A percentile compares a stretch with the other conserved stretches of the same genome.
phyloP scores from a whole-genome alignment of 2,329 filamentous ascomycete species.

The Fusarium gaditjirri region DNA sequence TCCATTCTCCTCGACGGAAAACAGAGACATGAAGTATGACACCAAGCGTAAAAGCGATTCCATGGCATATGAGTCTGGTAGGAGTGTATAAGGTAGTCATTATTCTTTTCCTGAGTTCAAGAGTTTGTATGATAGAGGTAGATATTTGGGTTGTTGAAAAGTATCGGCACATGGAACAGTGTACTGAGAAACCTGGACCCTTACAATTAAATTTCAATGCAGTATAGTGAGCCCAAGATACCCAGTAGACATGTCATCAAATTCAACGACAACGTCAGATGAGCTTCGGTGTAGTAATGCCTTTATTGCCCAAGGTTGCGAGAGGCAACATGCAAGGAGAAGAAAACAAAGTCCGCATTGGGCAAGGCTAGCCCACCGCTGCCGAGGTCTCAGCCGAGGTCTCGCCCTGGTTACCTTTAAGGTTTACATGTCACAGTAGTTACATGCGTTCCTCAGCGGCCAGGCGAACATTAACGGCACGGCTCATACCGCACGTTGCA shows the following conservation, averaged over 20 bases:
- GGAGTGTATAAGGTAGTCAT: not conserved
- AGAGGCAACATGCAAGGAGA: not conserved
- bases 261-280: not conserved
- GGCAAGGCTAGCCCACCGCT: not conserved
- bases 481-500: no score
- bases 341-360: not conserved
- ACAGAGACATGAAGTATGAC: not conserved
- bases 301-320: not conserved
- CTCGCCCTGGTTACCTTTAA: not conserved
- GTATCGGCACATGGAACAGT: not conserved
- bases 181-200: no score
- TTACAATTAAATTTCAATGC: no score
- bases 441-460: no score
- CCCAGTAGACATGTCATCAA: not conserved
- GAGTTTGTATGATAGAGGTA: not conserved
- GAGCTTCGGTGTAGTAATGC: not conserved
- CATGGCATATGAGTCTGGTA: not conserved
- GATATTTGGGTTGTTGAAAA: not conserved
- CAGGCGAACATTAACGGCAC: no score
- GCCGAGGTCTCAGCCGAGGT: not conserved
- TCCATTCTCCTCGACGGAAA: not conserved
- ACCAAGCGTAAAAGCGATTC: not conserved
- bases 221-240: no score
- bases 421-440: not conserved
- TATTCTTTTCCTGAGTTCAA: not conserved